Base-by-base conservation (phyloP, 1,139 yeast genomes). In the Nakaseomyces delphensis region DNA sequence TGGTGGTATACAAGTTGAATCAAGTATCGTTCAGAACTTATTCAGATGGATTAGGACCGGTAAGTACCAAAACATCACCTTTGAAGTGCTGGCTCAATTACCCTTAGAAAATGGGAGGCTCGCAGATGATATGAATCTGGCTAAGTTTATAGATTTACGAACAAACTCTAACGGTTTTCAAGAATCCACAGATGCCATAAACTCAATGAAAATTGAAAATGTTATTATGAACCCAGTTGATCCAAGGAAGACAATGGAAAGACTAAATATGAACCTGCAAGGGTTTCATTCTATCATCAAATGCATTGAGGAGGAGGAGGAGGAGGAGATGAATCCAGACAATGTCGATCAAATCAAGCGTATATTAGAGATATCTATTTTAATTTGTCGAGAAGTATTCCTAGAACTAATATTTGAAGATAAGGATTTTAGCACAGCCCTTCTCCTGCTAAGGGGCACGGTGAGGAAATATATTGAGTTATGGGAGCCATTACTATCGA, bases 1-100 rank as follows among this genome's bases (percentile, higher is more conserved):
- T 48, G 63, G 64, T 38, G 67, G 69, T 16, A 48, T 67, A 30
- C 63, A 65, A 46, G 53, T 66, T 8, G 69, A 71, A 45, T 68
- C 77, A n/a, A 62, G 68, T 40, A 60, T 61, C 32, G 59, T 74
- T 13, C 64, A 63, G 23, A 52, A 54, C n/a, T 65, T 76, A 43
- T 63, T 73, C 16, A 45, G 18, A n/a, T 30, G 36, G 32, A 18
- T 40, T 13, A 25, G 39, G 13, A 23, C 31, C 13, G 43, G 43
- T 10, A 23, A 35, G 13, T 40, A 36, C 36, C 25, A 21, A 4
- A 19, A 28, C 10, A 29, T 40, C 4, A 21, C 27, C 15, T 40
- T 56, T 14, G 39, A 46, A 6, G 32, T 57, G 30, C 45, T 59
- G 10, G 41, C 52, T 3, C 46, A 45, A 10, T 39, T 58, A 19